Conservation (phyloP, 345 rosid genomes). For the Pistacia vera region DNA sequence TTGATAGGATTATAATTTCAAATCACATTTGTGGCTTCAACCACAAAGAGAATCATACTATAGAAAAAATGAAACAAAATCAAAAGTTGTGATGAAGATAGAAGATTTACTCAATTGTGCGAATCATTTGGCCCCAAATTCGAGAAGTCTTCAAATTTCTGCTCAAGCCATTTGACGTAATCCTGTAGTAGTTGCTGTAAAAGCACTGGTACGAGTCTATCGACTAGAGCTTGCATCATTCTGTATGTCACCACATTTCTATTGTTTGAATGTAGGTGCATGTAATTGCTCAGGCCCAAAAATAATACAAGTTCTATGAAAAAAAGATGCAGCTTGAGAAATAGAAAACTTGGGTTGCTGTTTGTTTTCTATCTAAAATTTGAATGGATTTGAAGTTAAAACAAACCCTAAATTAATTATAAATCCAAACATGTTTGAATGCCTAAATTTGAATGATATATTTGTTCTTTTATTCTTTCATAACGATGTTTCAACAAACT, state of each 20-base stretch:
- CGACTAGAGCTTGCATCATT: conserved; percentile 80
- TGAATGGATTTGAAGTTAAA: background rate
- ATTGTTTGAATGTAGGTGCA: background rate
- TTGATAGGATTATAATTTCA: background rate
- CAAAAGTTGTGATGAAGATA: background rate
- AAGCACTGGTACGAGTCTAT: conserved; percentile 66
- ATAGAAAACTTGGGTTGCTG: background rate
- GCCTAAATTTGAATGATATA: background rate
- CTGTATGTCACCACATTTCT: conserved; percentile 40
- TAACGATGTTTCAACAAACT: background rate
- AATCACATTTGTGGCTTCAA: background rate
- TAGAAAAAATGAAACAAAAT: background rate
- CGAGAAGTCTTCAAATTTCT: conserved; percentile 23
- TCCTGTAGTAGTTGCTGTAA: conserved; percentile 65
- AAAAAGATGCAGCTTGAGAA: conserved; percentile 1
- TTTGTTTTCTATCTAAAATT: background rate
- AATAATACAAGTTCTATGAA: background rate
- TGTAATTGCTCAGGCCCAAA: background rate
- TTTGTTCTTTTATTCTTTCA: background rate
- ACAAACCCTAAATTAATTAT: too few relatives aligned
- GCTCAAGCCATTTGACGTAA: conserved; percentile 59
- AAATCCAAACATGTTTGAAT: background rate
- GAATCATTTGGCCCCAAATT: conserved; percentile 7
- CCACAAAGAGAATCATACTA: background rate
- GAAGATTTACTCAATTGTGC: background rate